Evolutionary conservation across 352 stramenopile species (phyloP).

Genomic region (Phytophthora pinifolia): DNA sequence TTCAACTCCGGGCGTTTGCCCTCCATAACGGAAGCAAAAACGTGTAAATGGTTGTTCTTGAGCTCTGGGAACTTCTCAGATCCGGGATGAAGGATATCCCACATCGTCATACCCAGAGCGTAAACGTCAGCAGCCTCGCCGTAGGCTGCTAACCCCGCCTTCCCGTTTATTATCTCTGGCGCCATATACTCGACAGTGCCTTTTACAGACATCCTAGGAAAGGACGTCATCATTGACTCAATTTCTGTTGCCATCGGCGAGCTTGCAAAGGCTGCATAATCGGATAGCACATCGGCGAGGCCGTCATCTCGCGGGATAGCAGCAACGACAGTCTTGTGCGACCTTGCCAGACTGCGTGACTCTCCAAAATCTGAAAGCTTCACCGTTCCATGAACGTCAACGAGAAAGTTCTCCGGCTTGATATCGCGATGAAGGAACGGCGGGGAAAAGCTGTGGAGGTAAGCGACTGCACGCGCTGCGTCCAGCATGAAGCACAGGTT

Average conservation of each 20-base stretch:
- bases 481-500: conserved; percentile 73
- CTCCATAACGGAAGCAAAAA: conserved; percentile 48
- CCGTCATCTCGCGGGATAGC: background rate
- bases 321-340: conserved; percentile 3
- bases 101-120: conserved; percentile 74
- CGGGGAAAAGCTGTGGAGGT: conserved; percentile 75
- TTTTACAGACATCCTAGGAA: conserved; percentile 56
- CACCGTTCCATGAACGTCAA: conserved; percentile 52
- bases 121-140: conserved; percentile 74
- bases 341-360: conserved; percentile 34
- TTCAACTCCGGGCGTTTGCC: conserved; percentile 38
- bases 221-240: conserved; percentile 6
- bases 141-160: conserved; percentile 49
- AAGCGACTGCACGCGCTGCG: conserved; percentile 55
- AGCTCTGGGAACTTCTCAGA: conserved; percentile 48
- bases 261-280: conserved; percentile 11
- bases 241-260: conserved; percentile 11
- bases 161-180: conserved; percentile 77
- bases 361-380: conserved; percentile 87
- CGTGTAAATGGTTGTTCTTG: conserved; percentile 51
- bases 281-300: conserved; percentile 6
- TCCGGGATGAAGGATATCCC: conserved; percentile 65
- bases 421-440: conserved; percentile 76
- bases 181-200: conserved; percentile 84
- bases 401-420: conserved; percentile 80